Evolutionary conservation across 2,329 filamentous ascomycete species (phyloP).

Genomic region (Scleromitrula shiraiana): DNA sequence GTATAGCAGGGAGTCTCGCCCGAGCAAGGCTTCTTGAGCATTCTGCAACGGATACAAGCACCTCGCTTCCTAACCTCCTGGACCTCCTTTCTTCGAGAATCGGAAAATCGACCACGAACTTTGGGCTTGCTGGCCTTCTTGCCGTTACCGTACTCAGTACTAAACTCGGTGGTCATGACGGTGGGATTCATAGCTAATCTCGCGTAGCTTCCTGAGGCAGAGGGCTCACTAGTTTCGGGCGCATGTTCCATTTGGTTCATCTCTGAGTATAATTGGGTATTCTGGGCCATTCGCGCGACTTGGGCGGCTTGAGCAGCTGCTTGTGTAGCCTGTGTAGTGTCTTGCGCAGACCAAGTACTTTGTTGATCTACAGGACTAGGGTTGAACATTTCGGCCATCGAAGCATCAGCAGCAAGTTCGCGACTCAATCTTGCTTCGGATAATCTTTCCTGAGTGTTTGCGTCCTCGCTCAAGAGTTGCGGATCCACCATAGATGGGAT

Average conservation of each 20-base stretch:
- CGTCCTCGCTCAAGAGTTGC: conserved; percentile 25
- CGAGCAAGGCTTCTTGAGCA: conserved; percentile 60
- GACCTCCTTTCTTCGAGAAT: conserved; percentile 53
- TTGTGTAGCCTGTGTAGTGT: conserved; percentile 10
- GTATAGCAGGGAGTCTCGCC: conserved; percentile 54
- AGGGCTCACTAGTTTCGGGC: not conserved
- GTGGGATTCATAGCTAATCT: conserved; percentile 21
- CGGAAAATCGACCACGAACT: conserved; percentile 49
- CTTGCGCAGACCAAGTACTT: conserved; percentile 25
- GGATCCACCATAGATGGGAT: conserved; percentile 30
- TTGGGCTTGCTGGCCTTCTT: conserved; percentile 32
- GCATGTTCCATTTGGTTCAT: conserved; percentile 13
- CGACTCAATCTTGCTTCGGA: conserved; percentile 19
- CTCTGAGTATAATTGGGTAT: conserved; percentile 17
- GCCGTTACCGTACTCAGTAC: conserved; percentile 28
- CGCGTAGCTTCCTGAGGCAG: conserved; percentile 13
- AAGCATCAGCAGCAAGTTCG: conserved; percentile 18
- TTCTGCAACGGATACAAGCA: conserved; percentile 58
- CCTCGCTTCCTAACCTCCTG: conserved; percentile 57
- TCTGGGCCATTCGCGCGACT: conserved; percentile 2
- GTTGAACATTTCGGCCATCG: conserved; percentile 17
- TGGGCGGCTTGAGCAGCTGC: not conserved
- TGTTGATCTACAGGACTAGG: conserved; percentile 15
- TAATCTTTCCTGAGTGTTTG: conserved; percentile 13
- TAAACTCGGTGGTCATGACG: conserved; percentile 28